Evolutionary conservation across 1,139 yeast species (phyloP).

Genomic region (Saccharomyces hybrid): DNA sequence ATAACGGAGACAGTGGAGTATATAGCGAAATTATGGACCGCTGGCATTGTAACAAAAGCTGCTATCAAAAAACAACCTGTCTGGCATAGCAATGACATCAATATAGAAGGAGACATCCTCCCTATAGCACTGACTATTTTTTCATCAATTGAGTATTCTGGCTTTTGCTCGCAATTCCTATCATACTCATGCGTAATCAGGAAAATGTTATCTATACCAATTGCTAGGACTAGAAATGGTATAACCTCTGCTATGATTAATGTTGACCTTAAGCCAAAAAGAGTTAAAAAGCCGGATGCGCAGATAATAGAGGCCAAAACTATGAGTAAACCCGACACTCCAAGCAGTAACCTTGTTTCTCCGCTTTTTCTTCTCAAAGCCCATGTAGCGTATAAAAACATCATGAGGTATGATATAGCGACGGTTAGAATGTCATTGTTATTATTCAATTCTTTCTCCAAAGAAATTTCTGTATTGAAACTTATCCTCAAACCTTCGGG

Average conservation of each 20-base stretch:
- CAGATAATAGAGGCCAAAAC: conserved; percentile 73
- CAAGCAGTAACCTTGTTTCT: conserved; percentile 61
- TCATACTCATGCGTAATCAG: conserved; percentile 73
- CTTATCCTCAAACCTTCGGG: conserved; percentile 54
- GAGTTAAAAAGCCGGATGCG: conserved; percentile 74
- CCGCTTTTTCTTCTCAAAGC: conserved; percentile 45
- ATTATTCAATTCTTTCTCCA: conserved; percentile 75
- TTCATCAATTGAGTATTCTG: conserved; percentile 41
- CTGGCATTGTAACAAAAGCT: conserved; percentile 83
- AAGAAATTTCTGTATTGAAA: conserved; percentile 74
- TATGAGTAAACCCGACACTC: conserved; percentile 71
- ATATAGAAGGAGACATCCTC: conserved; percentile 79
- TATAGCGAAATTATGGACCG: conserved; percentile 84
- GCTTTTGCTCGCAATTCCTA: conserved; percentile 41
- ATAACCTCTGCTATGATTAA: conserved; percentile 92
- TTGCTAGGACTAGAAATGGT: conserved; percentile 87
- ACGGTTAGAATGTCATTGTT: conserved; percentile 72
- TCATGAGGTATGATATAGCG: conserved; percentile 66
- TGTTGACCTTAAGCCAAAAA: conserved; percentile 73
- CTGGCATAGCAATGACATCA: conserved; percentile 70
- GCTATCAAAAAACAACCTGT: conserved; percentile 72
- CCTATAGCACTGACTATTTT: conserved; percentile 60
- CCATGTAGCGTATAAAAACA: conserved; percentile 83
- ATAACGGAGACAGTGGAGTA: conserved; percentile 84
- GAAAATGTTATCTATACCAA: conserved; percentile 91